phyloP scores from a whole-genome alignment of 345 rosid genomes.

The Capsella bursapastoris region DNA sequence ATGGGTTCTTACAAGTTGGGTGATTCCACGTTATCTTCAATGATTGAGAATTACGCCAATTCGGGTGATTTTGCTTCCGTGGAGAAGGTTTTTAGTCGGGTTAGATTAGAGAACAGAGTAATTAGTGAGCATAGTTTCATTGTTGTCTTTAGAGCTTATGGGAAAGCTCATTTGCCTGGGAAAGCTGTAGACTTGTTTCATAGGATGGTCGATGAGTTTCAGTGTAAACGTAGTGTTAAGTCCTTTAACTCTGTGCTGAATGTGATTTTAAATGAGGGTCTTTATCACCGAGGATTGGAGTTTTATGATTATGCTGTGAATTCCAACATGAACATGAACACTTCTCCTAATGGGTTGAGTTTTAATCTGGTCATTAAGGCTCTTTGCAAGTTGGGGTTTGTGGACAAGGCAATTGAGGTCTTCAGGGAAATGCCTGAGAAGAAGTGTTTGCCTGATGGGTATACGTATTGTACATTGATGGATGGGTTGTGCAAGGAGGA shows the following conservation, averaged over 20 bases:
- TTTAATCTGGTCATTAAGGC: constrained; percentile 78
- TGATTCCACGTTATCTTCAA: constrained; percentile 77
- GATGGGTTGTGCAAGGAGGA: constrained; percentile 87
- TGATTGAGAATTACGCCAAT: constrained; percentile 62
- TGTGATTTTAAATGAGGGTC: constrained; percentile 64
- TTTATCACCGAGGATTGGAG: constrained; percentile 63
- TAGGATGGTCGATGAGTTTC: constrained; percentile 65
- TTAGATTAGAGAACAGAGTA: constrained; percentile 66
- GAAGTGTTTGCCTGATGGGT: constrained; percentile 69
- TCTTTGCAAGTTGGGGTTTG: constrained; percentile 70
- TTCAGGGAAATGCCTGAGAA: constrained; percentile 71
- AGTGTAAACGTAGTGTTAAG: constrained; percentile 70
- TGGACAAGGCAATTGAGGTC: constrained; percentile 70
- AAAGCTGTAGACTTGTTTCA: constrained; percentile 72
- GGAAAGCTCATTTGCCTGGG: constrained; percentile 65
- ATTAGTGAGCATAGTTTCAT: constrained; percentile 64
- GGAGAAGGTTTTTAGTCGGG: constrained; percentile 61
- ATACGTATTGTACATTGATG: constrained; percentile 89
- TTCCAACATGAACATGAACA: constrained; percentile 51
- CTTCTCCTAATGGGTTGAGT: constrained; percentile 67
- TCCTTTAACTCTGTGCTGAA: constrained; percentile 92
- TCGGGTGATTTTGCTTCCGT: constrained; percentile 63
- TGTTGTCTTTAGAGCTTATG: constrained; percentile 71
- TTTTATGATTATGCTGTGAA: constrained; percentile 60
- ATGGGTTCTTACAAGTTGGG: constrained; percentile 74